Evolutionary conservation across 306 rosid species (phyloP).

Genomic region (Quercus cerris): DNA sequence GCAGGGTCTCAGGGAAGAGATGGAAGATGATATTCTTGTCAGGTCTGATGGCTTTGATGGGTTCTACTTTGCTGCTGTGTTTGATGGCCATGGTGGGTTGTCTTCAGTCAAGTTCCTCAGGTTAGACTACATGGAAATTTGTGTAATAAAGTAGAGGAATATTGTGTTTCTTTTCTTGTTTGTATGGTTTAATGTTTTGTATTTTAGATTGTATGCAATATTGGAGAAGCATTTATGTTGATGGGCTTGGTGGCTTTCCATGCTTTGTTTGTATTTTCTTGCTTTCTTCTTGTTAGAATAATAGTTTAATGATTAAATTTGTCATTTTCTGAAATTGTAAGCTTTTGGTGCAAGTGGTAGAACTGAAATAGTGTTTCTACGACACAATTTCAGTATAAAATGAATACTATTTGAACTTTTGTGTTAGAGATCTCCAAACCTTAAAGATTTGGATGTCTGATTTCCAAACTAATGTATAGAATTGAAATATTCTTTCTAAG

Average conservation of each 20-base stretch:
- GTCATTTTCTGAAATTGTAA: neutral
- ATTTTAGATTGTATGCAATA: neutral
- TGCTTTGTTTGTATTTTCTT: neutral
- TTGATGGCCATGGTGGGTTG: slow-evolving; percentile 94
- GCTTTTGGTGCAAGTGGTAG: neutral
- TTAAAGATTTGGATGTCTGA: too few species aligned
- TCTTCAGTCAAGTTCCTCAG: slow-evolving; percentile 84
- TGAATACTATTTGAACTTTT: too few species aligned
- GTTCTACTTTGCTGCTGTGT: slow-evolving; percentile 87
- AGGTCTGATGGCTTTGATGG: slow-evolving; percentile 59
- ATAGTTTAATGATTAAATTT: too few species aligned
- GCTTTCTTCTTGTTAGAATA: neutral
- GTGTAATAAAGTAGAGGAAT: neutral
- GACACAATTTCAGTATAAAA: too few species aligned
- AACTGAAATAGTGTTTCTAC: too few species aligned
- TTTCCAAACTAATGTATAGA: too few species aligned
- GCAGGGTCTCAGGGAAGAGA: slow-evolving; percentile 88
- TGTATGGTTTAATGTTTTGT: neutral
- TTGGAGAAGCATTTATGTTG: neutral
- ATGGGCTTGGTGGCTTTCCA: neutral
- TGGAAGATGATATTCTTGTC: slow-evolving; percentile 79
- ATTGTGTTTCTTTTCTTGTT: neutral
- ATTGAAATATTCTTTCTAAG: too few species aligned
- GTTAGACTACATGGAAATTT: slow-evolving; percentile 21
- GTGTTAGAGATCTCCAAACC: too few species aligned